Conservation (phyloP, 495 filamentous ascomycete genomes). For the Diplogelasinospora grovesii region DNA sequence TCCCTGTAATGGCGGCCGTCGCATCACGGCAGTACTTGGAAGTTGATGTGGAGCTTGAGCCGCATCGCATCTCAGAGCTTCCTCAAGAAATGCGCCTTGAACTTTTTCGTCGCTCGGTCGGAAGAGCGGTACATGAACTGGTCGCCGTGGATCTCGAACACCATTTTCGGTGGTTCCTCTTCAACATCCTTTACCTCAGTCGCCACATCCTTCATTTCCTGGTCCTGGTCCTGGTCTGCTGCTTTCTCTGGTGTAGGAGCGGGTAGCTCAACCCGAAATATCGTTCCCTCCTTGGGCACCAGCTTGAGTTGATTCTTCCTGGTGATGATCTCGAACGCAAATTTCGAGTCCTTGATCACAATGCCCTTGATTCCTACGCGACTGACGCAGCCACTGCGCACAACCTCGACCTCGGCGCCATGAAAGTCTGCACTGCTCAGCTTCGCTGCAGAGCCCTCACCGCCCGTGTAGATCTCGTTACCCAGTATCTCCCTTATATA, state of each 20-base stretch:
- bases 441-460: constrained; percentile 49
- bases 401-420: constrained; percentile 78
- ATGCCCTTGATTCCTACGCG: constrained; percentile 80
- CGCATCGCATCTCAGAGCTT: constrained; percentile 47
- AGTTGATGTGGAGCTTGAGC: no score
- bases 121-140: constrained; percentile 78
- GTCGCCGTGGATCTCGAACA: constrained; percentile 83
- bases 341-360: constrained; percentile 81
- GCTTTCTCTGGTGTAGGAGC: constrained; percentile 23
- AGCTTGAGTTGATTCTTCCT: constrained; percentile 59
- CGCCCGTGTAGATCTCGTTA: constrained; percentile 35
- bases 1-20: no score
- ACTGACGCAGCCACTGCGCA: constrained; percentile 69
- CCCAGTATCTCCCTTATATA: constrained; percentile 77
- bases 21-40: no score
- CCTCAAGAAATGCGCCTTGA: constrained; percentile 66
- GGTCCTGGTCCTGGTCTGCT: not conserved
- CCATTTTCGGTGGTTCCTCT: constrained; percentile 36
- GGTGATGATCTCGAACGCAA: constrained; percentile 78
- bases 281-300: constrained; percentile 81
- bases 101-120: constrained; percentile 84
- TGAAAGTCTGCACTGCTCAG: constrained; percentile 82
- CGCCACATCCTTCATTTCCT: not conserved
- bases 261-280: constrained; percentile 74
- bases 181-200: constrained; percentile 10